Conservation (phyloP, 495 filamentous ascomycete species). For the Hyaloscypha bicolor region DNA sequence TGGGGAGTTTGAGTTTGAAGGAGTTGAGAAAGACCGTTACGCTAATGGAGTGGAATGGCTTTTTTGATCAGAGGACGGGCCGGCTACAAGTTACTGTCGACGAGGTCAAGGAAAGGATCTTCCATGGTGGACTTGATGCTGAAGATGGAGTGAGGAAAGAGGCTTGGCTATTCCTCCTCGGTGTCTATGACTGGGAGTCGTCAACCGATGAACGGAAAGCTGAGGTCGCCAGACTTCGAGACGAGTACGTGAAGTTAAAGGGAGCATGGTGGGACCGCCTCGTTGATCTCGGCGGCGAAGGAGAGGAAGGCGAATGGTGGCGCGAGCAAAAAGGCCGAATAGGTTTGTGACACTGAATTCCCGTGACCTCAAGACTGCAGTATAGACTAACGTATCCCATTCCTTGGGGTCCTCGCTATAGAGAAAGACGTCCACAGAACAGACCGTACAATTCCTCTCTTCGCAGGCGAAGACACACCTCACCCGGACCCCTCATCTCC, state of each 20-base stretch:
- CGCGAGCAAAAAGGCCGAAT: constrained; percentile 91
- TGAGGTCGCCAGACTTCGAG: constrained; percentile 79
- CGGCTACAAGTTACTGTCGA: constrained; percentile 76
- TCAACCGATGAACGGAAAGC: constrained; percentile 78
- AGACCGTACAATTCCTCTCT: constrained; percentile 88
- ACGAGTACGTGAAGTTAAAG: constrained; percentile 93
- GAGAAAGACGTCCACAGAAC: constrained; percentile 99
- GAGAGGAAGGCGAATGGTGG: constrained; percentile 89
- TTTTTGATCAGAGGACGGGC: constrained; percentile 76
- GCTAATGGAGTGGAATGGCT: constrained; percentile 82
- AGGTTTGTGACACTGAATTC: constrained; percentile 57
- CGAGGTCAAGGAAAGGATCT: constrained; percentile 94
- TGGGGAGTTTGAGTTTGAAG: constrained; percentile 65
- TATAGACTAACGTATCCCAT: constrained; percentile 33
- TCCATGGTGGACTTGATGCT: constrained; percentile 89
- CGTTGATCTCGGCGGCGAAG: constrained; percentile 73
- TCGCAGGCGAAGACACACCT: constrained; percentile 95
- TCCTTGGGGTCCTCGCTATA: constrained; percentile 50
- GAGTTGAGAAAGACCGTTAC: constrained; percentile 78
- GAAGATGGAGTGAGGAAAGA: constrained; percentile 93
- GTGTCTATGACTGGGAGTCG: constrained; percentile 89
- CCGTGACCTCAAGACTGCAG: constrained; percentile 3
- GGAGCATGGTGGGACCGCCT: constrained; percentile 96
- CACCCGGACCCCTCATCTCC: constrained; percentile 97
- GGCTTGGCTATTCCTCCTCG: constrained; percentile 93